Evolutionary conservation across 2,329 filamentous ascomycete species (phyloP).

Genomic region (Aspergillus sp.): DNA sequence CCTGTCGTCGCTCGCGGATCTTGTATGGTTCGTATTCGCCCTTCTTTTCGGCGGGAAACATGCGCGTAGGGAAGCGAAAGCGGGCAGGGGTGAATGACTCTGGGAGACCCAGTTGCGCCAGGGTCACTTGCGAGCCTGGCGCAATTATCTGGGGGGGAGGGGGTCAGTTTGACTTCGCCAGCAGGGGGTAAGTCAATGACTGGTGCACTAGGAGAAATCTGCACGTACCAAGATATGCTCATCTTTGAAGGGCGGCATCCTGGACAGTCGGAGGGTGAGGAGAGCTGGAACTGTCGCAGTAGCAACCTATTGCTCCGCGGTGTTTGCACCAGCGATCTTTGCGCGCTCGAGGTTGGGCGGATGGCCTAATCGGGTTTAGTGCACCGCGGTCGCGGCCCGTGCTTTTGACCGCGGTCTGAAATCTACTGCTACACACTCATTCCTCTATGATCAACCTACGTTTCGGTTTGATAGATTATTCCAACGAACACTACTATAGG

Average conservation of each 20-base stretch:
- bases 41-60: conserved; percentile 79
- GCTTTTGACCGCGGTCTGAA: background rate
- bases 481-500: too few species aligned
- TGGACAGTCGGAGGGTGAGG: conserved; percentile 20
- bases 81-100: conserved; percentile 91
- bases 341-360: conserved; percentile 25
- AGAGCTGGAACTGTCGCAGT: conserved; percentile 21
- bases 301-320: conserved; percentile 19
- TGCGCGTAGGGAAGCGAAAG: conserved; percentile 83
- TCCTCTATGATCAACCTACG: too few species aligned
- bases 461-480: too few species aligned
- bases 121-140: conserved; percentile 79
- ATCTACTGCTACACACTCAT: background rate
- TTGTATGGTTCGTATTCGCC: conserved; percentile 81
- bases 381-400: conserved; percentile 16
- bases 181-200: background rate
- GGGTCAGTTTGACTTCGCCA: conserved; percentile 10
- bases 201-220: background rate
- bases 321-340: conserved; percentile 24
- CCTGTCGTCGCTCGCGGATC: conserved; percentile 58
- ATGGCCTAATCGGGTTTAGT: conserved; percentile 27
- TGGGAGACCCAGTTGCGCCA: conserved; percentile 85
- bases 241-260: conserved; percentile 55
- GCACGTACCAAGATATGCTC: conserved; percentile 52
- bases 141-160: conserved; percentile 49